Evolutionary conservation across 768 basidiomycete species (phyloP).

Genomic region (Dentipellis sp.): DNA sequence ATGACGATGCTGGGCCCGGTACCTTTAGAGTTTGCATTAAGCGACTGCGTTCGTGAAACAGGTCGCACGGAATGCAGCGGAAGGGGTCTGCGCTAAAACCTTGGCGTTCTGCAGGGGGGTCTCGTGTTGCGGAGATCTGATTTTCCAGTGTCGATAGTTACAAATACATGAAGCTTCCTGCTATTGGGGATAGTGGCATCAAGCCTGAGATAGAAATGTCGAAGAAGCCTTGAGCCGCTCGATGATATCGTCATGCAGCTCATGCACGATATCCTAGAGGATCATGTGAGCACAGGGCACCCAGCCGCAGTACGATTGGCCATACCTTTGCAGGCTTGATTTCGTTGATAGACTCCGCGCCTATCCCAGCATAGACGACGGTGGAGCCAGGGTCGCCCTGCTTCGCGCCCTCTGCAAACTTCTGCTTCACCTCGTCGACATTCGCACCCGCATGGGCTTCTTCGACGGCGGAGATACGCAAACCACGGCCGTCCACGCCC

Average conservation of each 20-base stretch:
- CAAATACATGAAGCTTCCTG: too few species aligned
- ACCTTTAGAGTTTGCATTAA: too few species aligned
- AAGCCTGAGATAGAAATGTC: neutral
- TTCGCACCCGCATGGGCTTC: slow-evolving; percentile 6
- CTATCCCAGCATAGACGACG: slow-evolving; percentile 28
- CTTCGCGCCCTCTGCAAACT: slow-evolving; percentile 16
- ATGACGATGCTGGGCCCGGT: too few species aligned
- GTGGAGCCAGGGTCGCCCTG: slow-evolving; percentile 18
- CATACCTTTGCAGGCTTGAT: slow-evolving; percentile 22
- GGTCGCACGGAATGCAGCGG: too few species aligned
- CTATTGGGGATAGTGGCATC: neutral
- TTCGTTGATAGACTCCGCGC: slow-evolving; percentile 21
- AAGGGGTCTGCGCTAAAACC: too few species aligned
- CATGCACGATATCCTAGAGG: slow-evolving; percentile 18
- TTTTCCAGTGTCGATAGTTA: too few species aligned
- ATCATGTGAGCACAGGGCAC: neutral
- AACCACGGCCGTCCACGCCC: slow-evolving; percentile 31
- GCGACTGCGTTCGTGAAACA: too few species aligned
- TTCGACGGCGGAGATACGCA: slow-evolving; percentile 27
- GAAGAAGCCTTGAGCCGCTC: slow-evolving; percentile 14
- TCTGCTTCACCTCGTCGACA: slow-evolving; percentile 5
- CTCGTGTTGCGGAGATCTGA: too few species aligned
- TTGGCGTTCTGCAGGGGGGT: too few species aligned
- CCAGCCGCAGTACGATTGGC: neutral
- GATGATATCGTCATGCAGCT: slow-evolving; percentile 16